Evolutionary conservation across 352 stramenopile genomes (phyloP), one percentile per base, ranked within the genome.

Genomic region (Globisporangium barbulae): DNA sequence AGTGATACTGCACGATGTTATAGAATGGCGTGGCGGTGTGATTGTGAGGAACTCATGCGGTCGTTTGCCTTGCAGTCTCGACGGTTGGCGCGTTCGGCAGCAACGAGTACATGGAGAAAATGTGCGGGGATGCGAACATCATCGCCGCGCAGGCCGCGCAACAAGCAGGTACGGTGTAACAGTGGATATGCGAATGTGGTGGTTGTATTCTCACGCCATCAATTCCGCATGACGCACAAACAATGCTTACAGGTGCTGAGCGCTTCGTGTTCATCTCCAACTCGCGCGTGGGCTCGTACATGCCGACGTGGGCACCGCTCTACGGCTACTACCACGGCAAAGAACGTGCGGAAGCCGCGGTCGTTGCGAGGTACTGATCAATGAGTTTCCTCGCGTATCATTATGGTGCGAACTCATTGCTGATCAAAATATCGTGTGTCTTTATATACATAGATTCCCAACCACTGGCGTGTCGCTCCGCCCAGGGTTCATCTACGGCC

Each of bases 261-360:
- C 80, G 83, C 22, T 97, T 97, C 69, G 91, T 96, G 44, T 97
- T 97, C 60, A 77, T 97, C 28, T 97, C 88, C n/a, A 96, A 94
- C 61, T 94, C 91, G n/a, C 85, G 90, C 53, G 91, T 97, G 7
- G 89, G 86, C 28, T 83, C 80, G 28, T 79, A 84, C 52, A 61
- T 93, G 37, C 84, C 85, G 30, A 78, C 76, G 19, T 94, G 81
- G 78, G 66, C 83, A 22, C 88, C 88, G 0, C 74, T 97, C 61
- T 76, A 96, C 49, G 91, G 89, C 21, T 97, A 97, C 69, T 97
- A 94, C 73, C 74, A 97, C 54, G 89, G 91, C 45, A 97, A 97
- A 61, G 81, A 93, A 66, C 75, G 86, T 49, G 91, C 86, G 2
- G 91, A 97, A 64, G 76, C 76, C 22, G 82, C 83, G 10, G 78